A percentile compares a stretch with the other conserved stretches of the same genome.
Conservation (phyloP, 441 rosid species). For the Bruguiera hainesii region DNA sequence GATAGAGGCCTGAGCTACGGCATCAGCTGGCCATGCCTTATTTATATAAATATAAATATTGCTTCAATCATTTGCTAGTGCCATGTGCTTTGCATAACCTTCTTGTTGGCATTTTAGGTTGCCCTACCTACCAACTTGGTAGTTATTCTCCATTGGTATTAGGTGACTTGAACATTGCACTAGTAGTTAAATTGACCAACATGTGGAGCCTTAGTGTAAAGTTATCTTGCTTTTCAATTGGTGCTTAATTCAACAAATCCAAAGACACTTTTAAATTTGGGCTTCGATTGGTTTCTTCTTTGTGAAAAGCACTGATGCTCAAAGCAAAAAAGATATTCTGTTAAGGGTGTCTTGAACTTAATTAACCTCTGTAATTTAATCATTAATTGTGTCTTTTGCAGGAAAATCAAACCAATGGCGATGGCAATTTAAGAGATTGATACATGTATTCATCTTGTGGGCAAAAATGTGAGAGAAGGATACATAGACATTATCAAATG, state of each 20-base stretch:
- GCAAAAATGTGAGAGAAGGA: no score
- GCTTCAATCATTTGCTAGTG: no score
- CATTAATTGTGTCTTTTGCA: no score
- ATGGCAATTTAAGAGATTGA: no score
- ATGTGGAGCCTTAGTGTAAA: conserved; percentile 9
- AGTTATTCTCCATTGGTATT: conserved; percentile 5
- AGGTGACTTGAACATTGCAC: background rate
- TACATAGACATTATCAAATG: no score
- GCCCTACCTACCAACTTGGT: conserved; percentile 3
- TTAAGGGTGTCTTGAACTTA: background rate
- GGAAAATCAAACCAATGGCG: no score
- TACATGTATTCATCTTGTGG: no score
- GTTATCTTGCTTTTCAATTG: background rate
- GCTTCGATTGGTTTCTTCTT: background rate
- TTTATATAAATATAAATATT: background rate
- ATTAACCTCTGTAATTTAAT: background rate
- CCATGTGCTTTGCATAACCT: background rate
- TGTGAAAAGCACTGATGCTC: no score
- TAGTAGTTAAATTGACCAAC: background rate
- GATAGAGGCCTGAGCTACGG: no score
- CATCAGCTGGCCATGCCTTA: background rate
- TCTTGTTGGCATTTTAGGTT: conserved; percentile 3
- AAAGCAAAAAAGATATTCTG: background rate
- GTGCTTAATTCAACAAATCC: background rate
- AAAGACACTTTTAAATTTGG: background rate